Conservation (phyloP, 768 basidiomycete genomes). For the Ramaria sp. region DNA sequence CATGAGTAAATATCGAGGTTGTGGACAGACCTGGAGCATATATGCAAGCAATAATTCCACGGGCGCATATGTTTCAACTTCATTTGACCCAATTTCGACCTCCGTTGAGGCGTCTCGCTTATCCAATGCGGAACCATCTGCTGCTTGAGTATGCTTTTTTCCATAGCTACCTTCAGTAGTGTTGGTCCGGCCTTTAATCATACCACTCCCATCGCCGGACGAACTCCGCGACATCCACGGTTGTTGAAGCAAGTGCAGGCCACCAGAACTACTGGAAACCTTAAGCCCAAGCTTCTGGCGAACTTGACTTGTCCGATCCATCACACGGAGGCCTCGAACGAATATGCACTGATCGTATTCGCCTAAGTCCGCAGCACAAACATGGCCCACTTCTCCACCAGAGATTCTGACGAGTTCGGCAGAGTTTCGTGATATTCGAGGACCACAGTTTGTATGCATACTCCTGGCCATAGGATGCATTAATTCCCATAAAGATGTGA, state of each 20-base stretch:
- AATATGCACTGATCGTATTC: constrained; percentile 6
- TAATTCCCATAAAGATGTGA: neutral
- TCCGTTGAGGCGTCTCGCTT: neutral
- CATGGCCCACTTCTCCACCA: neutral
- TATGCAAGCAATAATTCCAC: constrained; percentile 1
- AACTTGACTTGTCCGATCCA: constrained; percentile 1
- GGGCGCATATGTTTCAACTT: neutral
- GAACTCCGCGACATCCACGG: neutral
- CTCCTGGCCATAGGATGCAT: neutral
- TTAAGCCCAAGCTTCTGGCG: neutral
- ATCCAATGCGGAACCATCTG: neutral
- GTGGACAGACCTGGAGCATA: neutral
- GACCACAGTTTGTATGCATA: constrained; percentile 3
- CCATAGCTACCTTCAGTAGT: neutral
- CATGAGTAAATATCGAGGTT: neutral
- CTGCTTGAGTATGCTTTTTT: neutral
- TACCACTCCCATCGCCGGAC: neutral
- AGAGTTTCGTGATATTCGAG: neutral
- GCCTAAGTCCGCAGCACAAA: constrained; percentile 2
- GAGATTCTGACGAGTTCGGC: neutral
- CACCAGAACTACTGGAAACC: neutral
- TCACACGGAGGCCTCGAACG: neutral
- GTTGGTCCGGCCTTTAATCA: neutral
- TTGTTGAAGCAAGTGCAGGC: neutral
- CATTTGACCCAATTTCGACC: neutral